A percentile compares a stretch with the other conserved stretches of the same genome.
Conservation (phyloP, 2,329 filamentous ascomycete genomes). For the Diaporthe destruens region DNA sequence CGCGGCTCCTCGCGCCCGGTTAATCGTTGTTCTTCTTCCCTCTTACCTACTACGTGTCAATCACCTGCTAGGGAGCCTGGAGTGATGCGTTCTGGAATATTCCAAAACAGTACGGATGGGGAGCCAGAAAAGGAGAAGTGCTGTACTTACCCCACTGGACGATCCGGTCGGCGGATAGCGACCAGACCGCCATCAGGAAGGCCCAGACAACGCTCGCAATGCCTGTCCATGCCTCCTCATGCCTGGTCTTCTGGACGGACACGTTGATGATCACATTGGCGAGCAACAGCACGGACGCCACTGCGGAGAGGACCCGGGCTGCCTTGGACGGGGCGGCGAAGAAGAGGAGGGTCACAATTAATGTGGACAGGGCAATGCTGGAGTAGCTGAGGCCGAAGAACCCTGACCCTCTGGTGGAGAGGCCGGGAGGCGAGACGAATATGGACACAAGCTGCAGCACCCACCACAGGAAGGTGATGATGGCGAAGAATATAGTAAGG, state of each 20-base stretch:
- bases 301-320: constrained; percentile 78
- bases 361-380: constrained; percentile 80
- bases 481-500: constrained; percentile 80
- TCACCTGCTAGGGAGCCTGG: neutral
- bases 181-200: constrained; percentile 82
- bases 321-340: constrained; percentile 86
- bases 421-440: constrained; percentile 89
- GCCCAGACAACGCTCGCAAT: constrained; percentile 88
- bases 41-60: constrained; percentile 68
- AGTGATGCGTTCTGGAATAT: neutral
- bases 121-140: neutral
- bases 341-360: constrained; percentile 85
- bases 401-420: constrained; percentile 89
- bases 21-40: constrained; percentile 90
- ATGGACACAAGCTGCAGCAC: constrained; percentile 86
- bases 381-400: constrained; percentile 92
- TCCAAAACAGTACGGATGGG: neutral
- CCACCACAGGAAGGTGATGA: constrained; percentile 92
- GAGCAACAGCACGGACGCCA: constrained; percentile 76
- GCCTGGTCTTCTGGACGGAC: constrained; percentile 77
- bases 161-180: constrained; percentile 80
- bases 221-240: constrained; percentile 94
- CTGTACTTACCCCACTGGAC: constrained; percentile 88
- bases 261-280: constrained; percentile 85
- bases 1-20: constrained; percentile 91